A percentile compares a stretch with the other conserved stretches of the same genome.
phyloP scores from a whole-genome alignment of 257 asterid genomes.

The Solanum rostratum region DNA sequence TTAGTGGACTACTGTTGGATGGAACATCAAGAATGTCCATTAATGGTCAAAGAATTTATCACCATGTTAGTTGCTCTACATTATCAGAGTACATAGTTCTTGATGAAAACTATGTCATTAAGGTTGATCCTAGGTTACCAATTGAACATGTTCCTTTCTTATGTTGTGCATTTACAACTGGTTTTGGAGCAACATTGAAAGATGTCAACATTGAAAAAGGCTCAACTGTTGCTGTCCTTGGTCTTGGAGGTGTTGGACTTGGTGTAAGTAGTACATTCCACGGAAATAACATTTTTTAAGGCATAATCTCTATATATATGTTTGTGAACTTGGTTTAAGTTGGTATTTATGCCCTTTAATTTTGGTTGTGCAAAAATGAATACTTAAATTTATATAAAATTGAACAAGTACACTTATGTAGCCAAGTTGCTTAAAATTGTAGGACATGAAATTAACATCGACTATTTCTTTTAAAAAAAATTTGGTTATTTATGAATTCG shows the following conservation, averaged over 20 bases:
- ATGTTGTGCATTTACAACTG: slow-evolving; percentile 76
- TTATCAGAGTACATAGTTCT: slow-evolving; percentile 67
- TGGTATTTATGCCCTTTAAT: too few relatives aligned
- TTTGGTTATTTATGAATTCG: too few relatives aligned
- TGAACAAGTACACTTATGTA: too few relatives aligned
- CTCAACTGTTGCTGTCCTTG: slow-evolving; percentile 61
- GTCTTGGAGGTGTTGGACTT: slow-evolving; percentile 84
- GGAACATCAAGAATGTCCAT: slow-evolving; percentile 63
- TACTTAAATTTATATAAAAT: too few relatives aligned
- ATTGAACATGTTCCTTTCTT: slow-evolving; percentile 58
- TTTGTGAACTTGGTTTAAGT: too few relatives aligned
- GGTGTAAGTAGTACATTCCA: slow-evolving; percentile 35
- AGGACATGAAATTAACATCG: too few relatives aligned
- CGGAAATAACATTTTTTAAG: too few relatives aligned
- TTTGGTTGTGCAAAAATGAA: too few relatives aligned
- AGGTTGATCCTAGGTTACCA: slow-evolving; percentile 48
- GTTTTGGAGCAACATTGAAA: slow-evolving; percentile 54
- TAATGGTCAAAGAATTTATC: slow-evolving; percentile 38
- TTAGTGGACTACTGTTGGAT: slow-evolving; percentile 40
- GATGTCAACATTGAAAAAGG: slow-evolving; percentile 40
- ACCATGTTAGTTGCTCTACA: slow-evolving; percentile 57
- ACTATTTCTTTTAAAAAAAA: too few relatives aligned
- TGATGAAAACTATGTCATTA: slow-evolving; percentile 42
- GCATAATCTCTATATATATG: too few relatives aligned
- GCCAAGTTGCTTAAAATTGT: too few relatives aligned